Percentiles rank a stretch among this genome's conserved stretches.
Conservation (phyloP, 164 flowering plant genomes). For the Akebia trifoliata region DNA sequence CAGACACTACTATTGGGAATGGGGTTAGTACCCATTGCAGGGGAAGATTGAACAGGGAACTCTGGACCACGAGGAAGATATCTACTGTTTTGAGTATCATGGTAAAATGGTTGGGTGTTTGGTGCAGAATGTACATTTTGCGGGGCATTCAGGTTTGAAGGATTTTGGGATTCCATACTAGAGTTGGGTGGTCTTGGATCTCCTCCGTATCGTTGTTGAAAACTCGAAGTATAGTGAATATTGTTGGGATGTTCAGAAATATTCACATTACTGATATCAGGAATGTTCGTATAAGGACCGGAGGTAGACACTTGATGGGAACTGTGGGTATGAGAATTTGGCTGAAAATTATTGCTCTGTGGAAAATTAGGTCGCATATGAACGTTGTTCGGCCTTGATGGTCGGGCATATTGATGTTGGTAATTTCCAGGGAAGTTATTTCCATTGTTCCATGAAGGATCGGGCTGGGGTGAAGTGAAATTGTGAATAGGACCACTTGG, state of each 20-base stretch:
- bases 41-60: slow-evolving; percentile 25
- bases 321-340: slow-evolving; percentile 29
- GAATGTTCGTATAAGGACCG: slow-evolving; percentile 28
- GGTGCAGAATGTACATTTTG: slow-evolving; percentile 28
- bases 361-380: slow-evolving; percentile 33
- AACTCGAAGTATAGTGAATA: slow-evolving; percentile 21
- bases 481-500: slow-evolving; percentile 29
- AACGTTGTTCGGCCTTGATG: slow-evolving; percentile 32
- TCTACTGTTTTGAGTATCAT: slow-evolving; percentile 21
- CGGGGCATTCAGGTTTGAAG: slow-evolving; percentile 19
- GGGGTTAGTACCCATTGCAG: slow-evolving; percentile 19
- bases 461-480: slow-evolving; percentile 27
- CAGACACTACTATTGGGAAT: slow-evolving; percentile 25
- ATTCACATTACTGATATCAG: slow-evolving; percentile 48
- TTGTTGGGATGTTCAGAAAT: slow-evolving; percentile 32
- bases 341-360: slow-evolving; percentile 28
- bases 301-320: slow-evolving; percentile 30
- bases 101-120: slow-evolving; percentile 15
- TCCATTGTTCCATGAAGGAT: slow-evolving; percentile 31
- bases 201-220: slow-evolving; percentile 32
- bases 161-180: slow-evolving; percentile 19
- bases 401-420: slow-evolving; percentile 39
- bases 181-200: slow-evolving; percentile 21
- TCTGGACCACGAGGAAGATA: slow-evolving; percentile 32
- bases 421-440: slow-evolving; percentile 20